A percentile compares a stretch with the other conserved stretches of the same genome.
Evolutionary conservation across 2,329 filamentous ascomycete species (phyloP).

Genomic region (Pyrenophora seminiperda): DNA sequence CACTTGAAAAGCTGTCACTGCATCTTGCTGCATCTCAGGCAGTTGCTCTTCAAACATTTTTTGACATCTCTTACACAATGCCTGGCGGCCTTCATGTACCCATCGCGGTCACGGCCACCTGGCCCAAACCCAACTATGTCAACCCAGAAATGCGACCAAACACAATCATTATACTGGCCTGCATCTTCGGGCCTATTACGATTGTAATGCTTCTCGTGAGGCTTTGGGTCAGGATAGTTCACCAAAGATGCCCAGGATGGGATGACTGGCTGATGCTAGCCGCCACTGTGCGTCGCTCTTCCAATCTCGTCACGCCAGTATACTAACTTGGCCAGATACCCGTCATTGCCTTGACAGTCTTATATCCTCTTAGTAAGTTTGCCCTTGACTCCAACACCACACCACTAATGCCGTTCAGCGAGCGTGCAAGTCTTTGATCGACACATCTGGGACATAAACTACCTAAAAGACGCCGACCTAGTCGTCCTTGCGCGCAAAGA

Average conservation of each 20-base stretch:
- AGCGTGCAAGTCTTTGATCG: constrained; percentile 27
- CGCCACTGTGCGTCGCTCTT: constrained; percentile 25
- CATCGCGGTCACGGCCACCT: constrained; percentile 28
- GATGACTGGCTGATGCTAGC: constrained; percentile 41
- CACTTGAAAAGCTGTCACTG: constrained; percentile 4
- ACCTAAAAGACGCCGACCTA: constrained; percentile 9
- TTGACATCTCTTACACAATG: constrained; percentile 24
- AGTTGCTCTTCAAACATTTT: neutral
- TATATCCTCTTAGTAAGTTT: constrained; percentile 27
- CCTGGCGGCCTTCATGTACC: constrained; percentile 39
- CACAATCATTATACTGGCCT: constrained; percentile 24
- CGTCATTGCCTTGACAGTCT: constrained; percentile 25
- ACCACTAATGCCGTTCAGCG: constrained; percentile 22
- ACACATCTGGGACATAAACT: constrained; percentile 37
- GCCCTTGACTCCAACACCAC: neutral
- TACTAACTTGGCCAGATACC: constrained; percentile 24
- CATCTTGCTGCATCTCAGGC: neutral
- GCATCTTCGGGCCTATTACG: constrained; percentile 31
- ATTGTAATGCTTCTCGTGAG: constrained; percentile 30
- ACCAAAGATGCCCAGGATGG: constrained; percentile 33
- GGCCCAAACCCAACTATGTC: constrained; percentile 34
- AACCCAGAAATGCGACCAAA: constrained; percentile 31
- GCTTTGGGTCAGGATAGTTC: constrained; percentile 36
- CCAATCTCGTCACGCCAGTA: no score
- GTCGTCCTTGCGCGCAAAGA: constrained; percentile 32